Evolutionary conservation across 352 stramenopile genomes (phyloP).

Genomic region (Peronospora belbahrii): DNA sequence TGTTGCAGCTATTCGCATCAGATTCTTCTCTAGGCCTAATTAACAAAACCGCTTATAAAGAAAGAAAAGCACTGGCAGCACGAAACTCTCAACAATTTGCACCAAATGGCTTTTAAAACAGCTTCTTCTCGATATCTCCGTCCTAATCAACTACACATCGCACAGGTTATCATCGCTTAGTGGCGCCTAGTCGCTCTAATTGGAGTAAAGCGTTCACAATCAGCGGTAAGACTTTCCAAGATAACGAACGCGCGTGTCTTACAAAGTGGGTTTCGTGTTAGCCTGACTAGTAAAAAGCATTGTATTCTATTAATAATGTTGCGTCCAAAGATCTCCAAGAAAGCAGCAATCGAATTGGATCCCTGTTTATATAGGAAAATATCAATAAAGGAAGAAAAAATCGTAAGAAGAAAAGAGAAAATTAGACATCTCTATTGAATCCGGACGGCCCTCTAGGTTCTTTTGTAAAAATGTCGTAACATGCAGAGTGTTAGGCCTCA

Average conservation of each 20-base stretch:
- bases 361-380: too few species aligned
- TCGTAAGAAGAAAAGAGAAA: too few species aligned
- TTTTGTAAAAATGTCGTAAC: too few species aligned
- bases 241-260: conserved; percentile 32
- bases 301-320: too few species aligned
- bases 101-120: conserved; percentile 46
- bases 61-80: conserved; percentile 6
- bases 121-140: conserved; percentile 65
- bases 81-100: conserved; percentile 25
- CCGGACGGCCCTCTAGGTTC: too few species aligned
- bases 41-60: conserved; percentile 8
- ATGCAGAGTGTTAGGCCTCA: too few species aligned
- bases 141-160: conserved; percentile 61
- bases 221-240: conserved; percentile 29
- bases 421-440: too few species aligned
- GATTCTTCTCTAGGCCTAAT: conserved; percentile 8
- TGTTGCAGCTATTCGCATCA: conserved; percentile 8
- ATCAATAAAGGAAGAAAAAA: too few species aligned
- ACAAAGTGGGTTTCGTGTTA: conserved; percentile 41
- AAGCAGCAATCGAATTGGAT: too few species aligned
- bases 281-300: conserved; percentile 51
- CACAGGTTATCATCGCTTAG: conserved; percentile 33
- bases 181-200: conserved; percentile 22
- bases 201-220: conserved; percentile 21
- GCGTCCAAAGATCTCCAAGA: too few species aligned